Evolutionary conservation across 345 rosid species (phyloP).

Genomic region (Brassica carinata): DNA sequence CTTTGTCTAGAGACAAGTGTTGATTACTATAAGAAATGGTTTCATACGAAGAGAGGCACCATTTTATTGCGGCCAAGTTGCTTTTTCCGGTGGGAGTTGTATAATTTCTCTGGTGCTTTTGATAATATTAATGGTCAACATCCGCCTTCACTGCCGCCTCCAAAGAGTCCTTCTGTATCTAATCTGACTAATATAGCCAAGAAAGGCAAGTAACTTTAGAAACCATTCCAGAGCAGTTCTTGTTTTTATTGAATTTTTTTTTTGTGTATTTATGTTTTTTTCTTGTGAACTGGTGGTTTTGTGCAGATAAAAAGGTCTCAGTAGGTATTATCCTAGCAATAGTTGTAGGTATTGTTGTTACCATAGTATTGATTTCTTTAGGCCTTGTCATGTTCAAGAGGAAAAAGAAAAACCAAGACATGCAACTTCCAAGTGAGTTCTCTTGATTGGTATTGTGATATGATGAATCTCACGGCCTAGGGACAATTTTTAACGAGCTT

Average conservation of each 20-base stretch:
- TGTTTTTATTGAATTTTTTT: background rate
- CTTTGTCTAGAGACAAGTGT: conserved; percentile 9
- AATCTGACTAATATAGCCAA: background rate
- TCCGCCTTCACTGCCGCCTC: background rate
- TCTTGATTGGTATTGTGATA: background rate
- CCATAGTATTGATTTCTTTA: conserved; percentile 18
- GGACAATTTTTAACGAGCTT: conserved; percentile 21
- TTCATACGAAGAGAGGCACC: conserved; percentile 22
- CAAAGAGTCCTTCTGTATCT: background rate
- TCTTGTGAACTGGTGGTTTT: background rate
- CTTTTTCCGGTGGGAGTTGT: conserved; percentile 42
- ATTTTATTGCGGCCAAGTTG: conserved; percentile 34
- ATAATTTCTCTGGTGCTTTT: conserved; percentile 27
- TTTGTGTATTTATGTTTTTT: background rate
- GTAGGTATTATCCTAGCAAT: conserved; percentile 3
- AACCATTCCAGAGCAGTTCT: background rate
- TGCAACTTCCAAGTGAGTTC: conserved; percentile 25
- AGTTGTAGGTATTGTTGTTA: conserved; percentile 1
- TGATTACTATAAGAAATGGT: background rate
- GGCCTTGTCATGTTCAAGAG: conserved; percentile 13
- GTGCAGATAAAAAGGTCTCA: background rate
- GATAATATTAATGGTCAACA: background rate
- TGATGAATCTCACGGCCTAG: background rate
- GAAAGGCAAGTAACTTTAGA: background rate
- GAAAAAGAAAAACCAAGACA: conserved; percentile 9